Base-by-base conservation (phyloP, 345 rosid genomes). In the Hibiscus trionum region DNA sequence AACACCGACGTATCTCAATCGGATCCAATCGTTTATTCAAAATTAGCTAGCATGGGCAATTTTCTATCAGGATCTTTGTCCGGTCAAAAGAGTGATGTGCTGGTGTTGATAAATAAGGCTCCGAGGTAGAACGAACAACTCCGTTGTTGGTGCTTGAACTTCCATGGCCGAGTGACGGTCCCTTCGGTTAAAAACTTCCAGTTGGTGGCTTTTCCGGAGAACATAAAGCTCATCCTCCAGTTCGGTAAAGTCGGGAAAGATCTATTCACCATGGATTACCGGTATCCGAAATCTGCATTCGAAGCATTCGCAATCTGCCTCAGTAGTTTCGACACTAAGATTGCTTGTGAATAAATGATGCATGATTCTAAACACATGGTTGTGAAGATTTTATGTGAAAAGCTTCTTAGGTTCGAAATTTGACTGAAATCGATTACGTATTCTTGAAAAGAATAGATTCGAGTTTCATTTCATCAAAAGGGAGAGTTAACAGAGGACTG, bases 41-140 rank as follows among this genome's bases (percentile, higher is more conserved):
- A 78, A 63, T 86, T 92, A 37, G 80, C 76, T 57, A 72, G 72
- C 0, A 39, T 58, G 44, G 83, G 84, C 3, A 81, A 70, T 74
- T 74, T 81, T 35, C 33, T 42, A 11, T 77, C 85, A 15, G 79
- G 81, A 37, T 73, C 80, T 80, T 75, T 72, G 60, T 56, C 72
- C 58, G 53, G 64, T 75, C 70, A 57, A 76, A 83, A 77, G 64
- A 86, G 79, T 29, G 84, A 71, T 35, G 68, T 82, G 27, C 60
- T 89, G 61, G 84, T 83, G 11, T 77, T 90, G 71, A 88, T 76
- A 73, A 88, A 90, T 60, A 90, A 88, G 85, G 75, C 92, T 35
- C 96, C 93, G 55, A 77, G 92, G 74, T 90, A 92, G 92, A 90
- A 90, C 15, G 95, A 86, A 71, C 92, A 87, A 76, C 87, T 87